phyloP scores from a whole-genome alignment of 768 basidiomycete genomes.

The Gymnopilus dilepis region DNA sequence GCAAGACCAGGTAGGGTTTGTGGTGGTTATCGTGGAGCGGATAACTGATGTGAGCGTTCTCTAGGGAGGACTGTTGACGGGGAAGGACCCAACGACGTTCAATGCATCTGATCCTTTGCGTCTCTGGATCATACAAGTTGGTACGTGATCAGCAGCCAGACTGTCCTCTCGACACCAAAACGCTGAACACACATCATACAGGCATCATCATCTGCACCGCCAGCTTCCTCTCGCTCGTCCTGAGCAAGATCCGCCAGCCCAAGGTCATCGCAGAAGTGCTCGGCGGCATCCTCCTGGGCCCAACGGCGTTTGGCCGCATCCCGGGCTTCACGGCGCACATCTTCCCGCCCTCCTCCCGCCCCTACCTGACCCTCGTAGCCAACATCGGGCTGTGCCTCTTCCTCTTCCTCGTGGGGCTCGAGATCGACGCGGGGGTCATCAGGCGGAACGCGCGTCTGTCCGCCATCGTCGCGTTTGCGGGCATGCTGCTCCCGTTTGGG shows the following conservation, averaged over 20 bases:
- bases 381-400: conserved; percentile 90
- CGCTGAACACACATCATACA: conserved; percentile 28
- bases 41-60: not conserved
- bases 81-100: conserved; percentile 72
- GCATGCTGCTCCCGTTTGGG: conserved; percentile 89
- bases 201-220: conserved; percentile 85
- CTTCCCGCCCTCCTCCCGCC: conserved; percentile 72
- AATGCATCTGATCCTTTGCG: conserved; percentile 72
- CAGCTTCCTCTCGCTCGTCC: conserved; percentile 65
- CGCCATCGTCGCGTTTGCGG: conserved; percentile 73
- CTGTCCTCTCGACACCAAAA: not conserved
- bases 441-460: conserved; percentile 76
- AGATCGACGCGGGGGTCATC: conserved; percentile 84
- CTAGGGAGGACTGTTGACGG: conserved; percentile 82
- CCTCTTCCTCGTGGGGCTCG: conserved; percentile 91
- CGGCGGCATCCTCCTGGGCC: conserved; percentile 84
- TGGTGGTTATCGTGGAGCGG: not conserved
- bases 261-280: conserved; percentile 84
- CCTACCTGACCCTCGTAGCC: conserved; percentile 88
- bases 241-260: conserved; percentile 84
- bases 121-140: conserved; percentile 80
- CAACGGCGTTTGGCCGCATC: conserved; percentile 71
- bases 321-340: conserved; percentile 88
- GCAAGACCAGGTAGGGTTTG: conserved; percentile 44
- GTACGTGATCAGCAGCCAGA: conserved; percentile 42